Evolutionary conservation across 2,329 filamentous ascomycete species (phyloP).

Genomic region (Paraconiothyrium sp.): DNA sequence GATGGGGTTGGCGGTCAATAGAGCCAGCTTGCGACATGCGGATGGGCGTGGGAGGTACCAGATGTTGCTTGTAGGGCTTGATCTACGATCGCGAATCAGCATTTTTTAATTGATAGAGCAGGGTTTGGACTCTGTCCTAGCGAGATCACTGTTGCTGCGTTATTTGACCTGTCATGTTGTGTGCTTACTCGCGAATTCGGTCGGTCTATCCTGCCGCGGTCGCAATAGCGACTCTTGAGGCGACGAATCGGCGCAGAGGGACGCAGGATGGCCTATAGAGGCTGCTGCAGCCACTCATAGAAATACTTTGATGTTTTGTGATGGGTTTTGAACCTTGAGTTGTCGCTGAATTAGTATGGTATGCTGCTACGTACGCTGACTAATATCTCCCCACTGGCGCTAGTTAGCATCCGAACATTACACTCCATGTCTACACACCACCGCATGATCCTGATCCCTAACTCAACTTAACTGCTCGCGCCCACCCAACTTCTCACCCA

Average conservation of each 20-base stretch:
- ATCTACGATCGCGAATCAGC: too few species aligned
- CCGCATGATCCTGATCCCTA: neutral
- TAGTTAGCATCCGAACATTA: neutral
- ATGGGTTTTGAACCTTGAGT: neutral
- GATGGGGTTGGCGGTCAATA: neutral
- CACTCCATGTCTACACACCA: too few species aligned
- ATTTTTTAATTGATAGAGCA: neutral
- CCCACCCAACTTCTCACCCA: neutral
- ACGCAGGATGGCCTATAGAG: conserved; percentile 4
- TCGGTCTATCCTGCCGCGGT: conserved; percentile 1
- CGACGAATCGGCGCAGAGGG: neutral
- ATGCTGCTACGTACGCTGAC: neutral
- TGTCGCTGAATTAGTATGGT: neutral
- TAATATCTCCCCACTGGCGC: neutral
- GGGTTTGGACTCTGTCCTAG: neutral
- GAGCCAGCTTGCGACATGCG: too few species aligned
- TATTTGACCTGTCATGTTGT: too few species aligned
- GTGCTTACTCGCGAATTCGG: neutral
- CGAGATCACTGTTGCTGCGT: neutral
- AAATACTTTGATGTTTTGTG: neutral
- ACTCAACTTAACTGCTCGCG: neutral
- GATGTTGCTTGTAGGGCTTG: too few species aligned
- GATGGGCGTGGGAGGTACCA: too few species aligned
- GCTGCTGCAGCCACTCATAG: neutral
- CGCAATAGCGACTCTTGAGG: conserved; percentile 4